Evolutionary conservation across 371 early-diverging fungal genomes (phyloP), one percentile per base, ranked within the genome.

Genomic region (Mycotypha africana): DNA sequence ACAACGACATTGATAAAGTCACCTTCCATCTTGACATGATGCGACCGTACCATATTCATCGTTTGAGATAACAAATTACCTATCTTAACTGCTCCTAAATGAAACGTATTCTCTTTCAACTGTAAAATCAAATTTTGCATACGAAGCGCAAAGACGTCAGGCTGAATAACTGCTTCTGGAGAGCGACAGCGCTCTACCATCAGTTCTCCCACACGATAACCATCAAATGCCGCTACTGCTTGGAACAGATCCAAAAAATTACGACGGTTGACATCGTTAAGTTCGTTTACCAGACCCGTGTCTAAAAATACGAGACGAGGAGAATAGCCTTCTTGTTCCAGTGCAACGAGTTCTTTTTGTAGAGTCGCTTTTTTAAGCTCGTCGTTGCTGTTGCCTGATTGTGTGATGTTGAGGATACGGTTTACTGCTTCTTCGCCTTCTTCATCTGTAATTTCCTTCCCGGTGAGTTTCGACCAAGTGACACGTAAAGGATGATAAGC

Each of bases 1-100:
- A 98, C 86, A 6, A 89, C 82, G 2, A 96, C 82, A 62, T 95
- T 95, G 24, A 88, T 84, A 74, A 93, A 98, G 42, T 93, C 94
- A 0, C 93, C 92, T 51, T 95, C 97, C 39, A 97, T 67, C 40
- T 85, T 83, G 6, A 97, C 94, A 45, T 89, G 94, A 61, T 98
- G 94, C 7, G 76, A 59, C 10, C 95, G 77, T 3, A 95, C 95
- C 81, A 89, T 85, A 28, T 74, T 62, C 78, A 93, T 83, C 1
- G 92, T 92, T 5, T 75, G 76, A 14, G 61, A 54, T 28, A 98
- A 65, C n/a, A 96, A 65, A 43, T 84, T 84, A 0, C 80, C 82
- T 42, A 93, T 87, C 21, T 80, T 78, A 23, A 96, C 76, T 30
- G 85, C 78, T 12, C 82, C 80, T 37, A 98, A 65, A 37, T 82